Base-by-base conservation (phyloP, 208 protist genomes). In the Ichthyophonus hoferi region DNA sequence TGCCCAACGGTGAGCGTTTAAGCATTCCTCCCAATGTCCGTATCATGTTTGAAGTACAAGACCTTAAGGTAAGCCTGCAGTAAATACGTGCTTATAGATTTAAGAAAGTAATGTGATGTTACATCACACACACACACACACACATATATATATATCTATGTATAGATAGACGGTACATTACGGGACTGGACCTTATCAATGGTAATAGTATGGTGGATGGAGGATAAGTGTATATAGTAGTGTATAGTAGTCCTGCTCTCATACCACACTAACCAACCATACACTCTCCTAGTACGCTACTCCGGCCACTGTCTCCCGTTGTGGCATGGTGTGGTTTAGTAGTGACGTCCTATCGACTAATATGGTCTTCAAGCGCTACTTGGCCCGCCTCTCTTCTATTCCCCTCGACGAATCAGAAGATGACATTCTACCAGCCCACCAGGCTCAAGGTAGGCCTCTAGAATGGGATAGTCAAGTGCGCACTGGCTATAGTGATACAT, bases 1-100 rank as follows among this genome's bases (percentile, higher is more conserved):
- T 99, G 41, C 98, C 98, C n/a, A 99, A 99, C 92, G 98, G 98
- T 81, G 98, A 99, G 93, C 96, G 98, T 31, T 93, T 99, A 42
- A 94, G 95, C 42, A 92, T 99, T 41, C 98, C 98, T 82, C 89
- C 92, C 7, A 99, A 98, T 87, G 97, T 99, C 81, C 94, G 96
- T 78, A 97, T 99, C 87, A 93, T 99, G 79, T 99, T 99, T 91
- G 98, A 99, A 93, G 97, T 99, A 42, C 94, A 98, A 43, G 42
- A 90, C 42, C 79, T 88, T 1, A 87, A 81, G 40, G 33, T 81
- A 81, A 40, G 7, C 34, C 12, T 67, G 7, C 24, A 67, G 50
- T 39, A 67, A 67, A 31, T 31, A 31, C 3, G 43, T 67, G 24
- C 24, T 67, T 67, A 24, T 67, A 67, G 43, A 81, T n/a, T 7